Evolutionary conservation across 2,329 filamentous ascomycete genomes (phyloP), one percentile per base, ranked within the genome.

Genomic region (Penicillium sp.): DNA sequence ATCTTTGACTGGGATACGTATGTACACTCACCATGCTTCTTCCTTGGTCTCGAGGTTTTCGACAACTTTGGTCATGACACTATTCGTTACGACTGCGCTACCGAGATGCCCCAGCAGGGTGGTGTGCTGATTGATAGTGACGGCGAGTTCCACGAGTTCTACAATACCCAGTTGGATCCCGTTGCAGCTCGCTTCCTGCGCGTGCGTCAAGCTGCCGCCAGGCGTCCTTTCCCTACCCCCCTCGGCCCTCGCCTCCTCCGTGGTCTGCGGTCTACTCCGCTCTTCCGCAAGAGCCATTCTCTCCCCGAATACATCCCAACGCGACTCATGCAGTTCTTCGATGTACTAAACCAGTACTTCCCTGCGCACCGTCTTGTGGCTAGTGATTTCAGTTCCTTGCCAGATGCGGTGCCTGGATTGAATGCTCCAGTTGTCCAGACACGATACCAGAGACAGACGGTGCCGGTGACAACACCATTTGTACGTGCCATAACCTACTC

Each of bases 381-480:
- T 33, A 92, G 90, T 66, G 94, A 99, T 74, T 99, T 99, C 74
- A 87, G 92, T 76, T 85, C 81, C 57, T 81, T 99, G 40, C 92
- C 92, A 1, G 89, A 96, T 73, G 83, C 92, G 1, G 85, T 94
- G 49, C 82, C 84, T 58, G 94, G 94, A 0, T 77, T 96, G 61
- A 97, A 97, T 75, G 91, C 89, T 12, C 94, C 94, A 0, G 92
- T 99, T 22, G 95, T 99, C 61, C 95, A 99, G 80, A 99, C 94
- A 27, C 84, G 94, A 59, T 99, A 92, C 74, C 83, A 90, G 75
- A 82, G 94, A 64, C 84, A 86, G 58, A 97, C 90, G 64, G 90
- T 99, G 52, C 89, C 92, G 40, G 94, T 99, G 14, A 83, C 86
- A 4, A 99, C 94, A 4, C 92, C 93, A 51, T 83, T 96, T 72